Conservation (phyloP, 2,329 filamentous ascomycete species). For the Westerdykella aurantiaca region DNA sequence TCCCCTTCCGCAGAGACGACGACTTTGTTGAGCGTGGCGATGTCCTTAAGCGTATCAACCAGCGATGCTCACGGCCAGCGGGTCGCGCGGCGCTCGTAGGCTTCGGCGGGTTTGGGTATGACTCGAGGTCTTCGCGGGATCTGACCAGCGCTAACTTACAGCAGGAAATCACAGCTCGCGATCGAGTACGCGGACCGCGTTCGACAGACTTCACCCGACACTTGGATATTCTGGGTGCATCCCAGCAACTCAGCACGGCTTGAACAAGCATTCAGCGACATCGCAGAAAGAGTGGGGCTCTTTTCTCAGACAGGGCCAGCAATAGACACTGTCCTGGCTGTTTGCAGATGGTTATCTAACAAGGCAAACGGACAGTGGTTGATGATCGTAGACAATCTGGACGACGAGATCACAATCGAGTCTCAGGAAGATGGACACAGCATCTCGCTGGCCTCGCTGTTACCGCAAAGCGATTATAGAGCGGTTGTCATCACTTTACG, state of each 20-base stretch:
- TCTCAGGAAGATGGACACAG: too few species aligned
- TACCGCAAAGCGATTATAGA: constrained; percentile 7
- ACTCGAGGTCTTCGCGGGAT: neutral
- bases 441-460: too few species aligned
- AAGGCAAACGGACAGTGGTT: too few species aligned
- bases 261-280: constrained; percentile 10
- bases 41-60: constrained; percentile 17
- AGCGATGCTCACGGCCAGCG: constrained; percentile 29
- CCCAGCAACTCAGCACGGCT: constrained; percentile 12
- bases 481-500: constrained; percentile 10
- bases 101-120: constrained; percentile 22
- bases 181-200: constrained; percentile 11
- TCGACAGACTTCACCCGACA: constrained; percentile 4
- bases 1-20: constrained; percentile 24
- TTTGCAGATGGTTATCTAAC: too few species aligned
- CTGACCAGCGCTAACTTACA: constrained; percentile 1
- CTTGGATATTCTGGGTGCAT: constrained; percentile 12
- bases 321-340: too few species aligned
- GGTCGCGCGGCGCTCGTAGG: constrained; percentile 27
- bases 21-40: constrained; percentile 22
- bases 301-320: too few species aligned
- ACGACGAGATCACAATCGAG: too few species aligned
- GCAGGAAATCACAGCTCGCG: constrained; percentile 11
- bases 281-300: too few species aligned
- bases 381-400: too few species aligned